phyloP scores from a whole-genome alignment of 2,329 filamentous ascomycete species.

The Leptographium wingfieldii region DNA sequence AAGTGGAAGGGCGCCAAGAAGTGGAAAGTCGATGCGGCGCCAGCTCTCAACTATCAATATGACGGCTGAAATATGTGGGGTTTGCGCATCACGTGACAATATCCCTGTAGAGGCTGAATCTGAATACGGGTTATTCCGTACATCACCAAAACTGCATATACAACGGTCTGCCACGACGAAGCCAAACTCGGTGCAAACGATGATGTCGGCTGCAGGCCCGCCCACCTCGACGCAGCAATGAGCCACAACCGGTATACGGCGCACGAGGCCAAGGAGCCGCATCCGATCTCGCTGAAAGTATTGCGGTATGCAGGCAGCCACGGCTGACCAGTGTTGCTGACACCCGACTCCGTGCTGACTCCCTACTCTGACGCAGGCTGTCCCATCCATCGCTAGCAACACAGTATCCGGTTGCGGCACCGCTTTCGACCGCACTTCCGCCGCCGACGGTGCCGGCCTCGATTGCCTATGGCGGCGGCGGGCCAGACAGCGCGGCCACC shows the following conservation, averaged over 20 bases:
- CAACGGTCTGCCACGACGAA: too few relatives aligned
- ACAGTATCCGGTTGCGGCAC: conserved; percentile 50
- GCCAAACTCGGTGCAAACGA: background rate
- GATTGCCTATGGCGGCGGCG: conserved; percentile 47
- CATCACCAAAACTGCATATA: background rate
- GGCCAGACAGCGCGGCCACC: conserved; percentile 13
- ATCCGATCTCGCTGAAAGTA: conserved; percentile 68
- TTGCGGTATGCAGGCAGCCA: conserved; percentile 36
- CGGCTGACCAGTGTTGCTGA: background rate
- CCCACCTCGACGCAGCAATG: conserved; percentile 29
- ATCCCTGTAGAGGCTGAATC: too few relatives aligned
- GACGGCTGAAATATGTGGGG: background rate
- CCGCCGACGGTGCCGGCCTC: conserved; percentile 50
- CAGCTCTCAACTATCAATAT: background rate
- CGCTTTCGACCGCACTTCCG: conserved; percentile 26
- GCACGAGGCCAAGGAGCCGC: conserved; percentile 58
- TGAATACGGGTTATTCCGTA: background rate
- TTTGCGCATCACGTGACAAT: too few relatives aligned
- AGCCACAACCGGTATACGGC: conserved; percentile 47
- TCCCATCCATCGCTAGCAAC: conserved; percentile 67
- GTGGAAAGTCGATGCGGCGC: too few relatives aligned
- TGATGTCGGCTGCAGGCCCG: background rate
- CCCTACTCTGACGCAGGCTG: conserved; percentile 31
- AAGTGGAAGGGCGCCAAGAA: too few relatives aligned
- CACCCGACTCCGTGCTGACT: background rate